Evolutionary conservation across 2,329 filamentous ascomycete species (phyloP).

Genomic region (Aspergillus neotritici): DNA sequence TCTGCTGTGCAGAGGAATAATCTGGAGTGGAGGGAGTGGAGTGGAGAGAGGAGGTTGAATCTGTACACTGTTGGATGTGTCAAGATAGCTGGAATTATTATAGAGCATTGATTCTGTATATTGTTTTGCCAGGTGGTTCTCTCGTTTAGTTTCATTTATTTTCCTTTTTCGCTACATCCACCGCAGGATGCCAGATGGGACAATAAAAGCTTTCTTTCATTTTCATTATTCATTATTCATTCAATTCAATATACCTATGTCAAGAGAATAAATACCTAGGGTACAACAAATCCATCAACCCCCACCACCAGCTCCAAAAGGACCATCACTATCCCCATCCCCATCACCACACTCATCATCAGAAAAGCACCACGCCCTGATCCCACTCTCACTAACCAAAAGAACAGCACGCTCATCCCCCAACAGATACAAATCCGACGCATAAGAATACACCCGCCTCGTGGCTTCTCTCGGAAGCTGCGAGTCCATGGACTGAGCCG

Average conservation of each 20-base stretch:
- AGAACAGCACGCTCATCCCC: slow-evolving; percentile 18
- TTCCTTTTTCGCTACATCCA: background rate
- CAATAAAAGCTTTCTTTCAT: slow-evolving; percentile 3
- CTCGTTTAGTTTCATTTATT: slow-evolving; percentile 11
- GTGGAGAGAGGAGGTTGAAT: background rate
- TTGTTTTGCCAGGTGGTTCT: slow-evolving; percentile 12
- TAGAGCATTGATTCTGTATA: slow-evolving; percentile 22
- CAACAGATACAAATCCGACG: slow-evolving; percentile 5
- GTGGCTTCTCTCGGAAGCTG: slow-evolving; percentile 9
- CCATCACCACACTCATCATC: background rate
- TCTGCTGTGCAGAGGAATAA: background rate
- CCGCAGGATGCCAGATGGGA: background rate
- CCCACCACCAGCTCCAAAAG: too few species aligned
- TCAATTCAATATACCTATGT: background rate
- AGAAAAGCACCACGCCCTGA: slow-evolving; percentile 23
- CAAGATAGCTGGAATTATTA: slow-evolving; percentile 7
- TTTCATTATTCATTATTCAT: background rate
- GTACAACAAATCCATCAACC: background rate
- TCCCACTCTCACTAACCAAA: slow-evolving; percentile 10
- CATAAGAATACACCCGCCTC: slow-evolving; percentile 4
- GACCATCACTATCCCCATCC: too few species aligned
- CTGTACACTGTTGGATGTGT: slow-evolving; percentile 5
- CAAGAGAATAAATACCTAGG: too few species aligned
- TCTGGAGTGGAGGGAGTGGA: background rate
- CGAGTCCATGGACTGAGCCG: slow-evolving; percentile 9